Evolutionary conservation across 331 rosid genomes (phyloP).

Genomic region (Ulmus americana): DNA sequence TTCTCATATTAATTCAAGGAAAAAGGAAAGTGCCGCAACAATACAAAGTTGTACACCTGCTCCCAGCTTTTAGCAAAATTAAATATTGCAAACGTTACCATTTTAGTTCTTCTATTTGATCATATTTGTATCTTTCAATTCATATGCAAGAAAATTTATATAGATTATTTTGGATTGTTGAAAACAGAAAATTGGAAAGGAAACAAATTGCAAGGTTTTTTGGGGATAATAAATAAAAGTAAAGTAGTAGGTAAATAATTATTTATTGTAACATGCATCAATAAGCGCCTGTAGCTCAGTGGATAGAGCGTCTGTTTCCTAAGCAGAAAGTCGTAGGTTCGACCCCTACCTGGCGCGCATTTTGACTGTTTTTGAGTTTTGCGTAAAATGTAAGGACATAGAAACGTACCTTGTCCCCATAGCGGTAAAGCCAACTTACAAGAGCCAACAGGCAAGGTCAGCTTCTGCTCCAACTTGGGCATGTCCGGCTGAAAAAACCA

Average conservation of each 20-base stretch:
- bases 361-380: background rate
- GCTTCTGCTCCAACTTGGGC: slow-evolving; percentile 45
- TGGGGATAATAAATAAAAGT: too few species aligned
- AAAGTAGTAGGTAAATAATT: background rate
- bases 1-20: too few species aligned
- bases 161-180: background rate
- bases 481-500: slow-evolving; percentile 56
- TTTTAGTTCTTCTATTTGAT: background rate
- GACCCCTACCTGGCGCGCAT: slow-evolving; percentile 90
- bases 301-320: slow-evolving; percentile 99
- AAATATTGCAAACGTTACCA: too few species aligned
- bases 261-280: background rate
- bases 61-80: too few species aligned
- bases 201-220: too few species aligned
- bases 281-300: slow-evolving; percentile 87
- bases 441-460: slow-evolving; percentile 67
- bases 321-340: slow-evolving; percentile 98
- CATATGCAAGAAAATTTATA: background rate
- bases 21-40: too few species aligned
- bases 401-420: slow-evolving; percentile 61
- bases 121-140: background rate
- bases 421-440: slow-evolving; percentile 69
- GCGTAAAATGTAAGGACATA: background rate
- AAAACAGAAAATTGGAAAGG: background rate
- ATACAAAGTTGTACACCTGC: too few species aligned